Base-by-base conservation (phyloP, 1,139 yeast species). In the Lodderomyces elongisporus region DNA sequence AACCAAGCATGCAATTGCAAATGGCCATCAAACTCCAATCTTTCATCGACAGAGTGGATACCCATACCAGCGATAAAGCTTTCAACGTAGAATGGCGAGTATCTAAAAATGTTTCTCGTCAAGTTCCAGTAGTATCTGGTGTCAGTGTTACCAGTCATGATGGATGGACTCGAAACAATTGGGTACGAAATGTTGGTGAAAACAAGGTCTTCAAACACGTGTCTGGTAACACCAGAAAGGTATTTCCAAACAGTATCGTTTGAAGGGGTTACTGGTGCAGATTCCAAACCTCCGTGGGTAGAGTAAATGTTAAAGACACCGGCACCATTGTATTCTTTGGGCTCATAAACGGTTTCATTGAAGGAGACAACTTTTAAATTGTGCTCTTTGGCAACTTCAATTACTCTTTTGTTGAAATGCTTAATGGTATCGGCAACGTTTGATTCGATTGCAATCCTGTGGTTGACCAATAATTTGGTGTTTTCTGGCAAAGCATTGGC, bases 81-180 rank as follows among this genome's bases (percentile, higher is more conserved):
- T 14, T 28, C 29, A 14, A 43, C 45, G 21, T 46, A 46, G 33
- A 46, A 44, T 15, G 81, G 84, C 14, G 70, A 52, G 54, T 70
- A 80, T 47, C 96, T 71, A 65, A 70, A 85, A 39, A 88, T 84
- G 52, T 83, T 75, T 35, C 66, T 64, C n/a, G 88, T 74, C 51
- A 87, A 65, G 33, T 66, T 58, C 89, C 93, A 84, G 60, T 83
- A 85, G 52, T 76, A 73, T 51, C 75, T 73, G 6, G 95, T 85
- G 53, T 87, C 96, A 2, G 96, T 87, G 56, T 85, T 87, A 21
- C 85, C 95, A 4, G 85, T 70, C 76, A 83, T 74, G 33, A 84
- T 51, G 14, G 74, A 63, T 8, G 95, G 93, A 2, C 88, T 62
- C 15, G 77, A 62, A 33, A 82, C 63, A 21, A 79, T 58, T 17